Evolutionary conservation across 2,329 filamentous ascomycete species (phyloP).

Genomic region (Colletotrichum liriopes): DNA sequence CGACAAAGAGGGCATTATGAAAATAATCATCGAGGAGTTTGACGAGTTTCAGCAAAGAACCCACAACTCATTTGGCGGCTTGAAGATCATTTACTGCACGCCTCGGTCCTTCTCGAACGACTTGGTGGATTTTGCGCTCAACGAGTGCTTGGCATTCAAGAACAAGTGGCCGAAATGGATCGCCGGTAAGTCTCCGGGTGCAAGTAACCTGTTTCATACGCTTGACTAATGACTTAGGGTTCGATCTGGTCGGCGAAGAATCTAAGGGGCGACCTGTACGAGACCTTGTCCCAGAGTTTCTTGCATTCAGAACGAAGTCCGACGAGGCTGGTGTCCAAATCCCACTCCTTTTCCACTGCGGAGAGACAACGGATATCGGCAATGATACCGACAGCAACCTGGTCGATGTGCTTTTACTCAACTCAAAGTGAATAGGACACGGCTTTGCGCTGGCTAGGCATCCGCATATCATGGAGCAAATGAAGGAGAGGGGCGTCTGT

Average conservation of each 20-base stretch:
- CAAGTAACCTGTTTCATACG: too few species aligned
- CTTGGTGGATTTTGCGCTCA: conserved; percentile 66
- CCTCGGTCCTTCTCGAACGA: conserved; percentile 70
- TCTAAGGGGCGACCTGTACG: conserved; percentile 71
- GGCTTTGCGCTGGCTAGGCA: conserved; percentile 80
- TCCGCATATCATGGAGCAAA: conserved; percentile 74
- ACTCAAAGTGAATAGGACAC: conserved; percentile 80
- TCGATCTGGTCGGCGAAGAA: conserved; percentile 80
- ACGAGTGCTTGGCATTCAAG: conserved; percentile 76
- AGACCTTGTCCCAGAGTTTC: conserved; percentile 68
- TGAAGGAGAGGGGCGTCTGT: conserved; percentile 75
- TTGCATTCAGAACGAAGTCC: conserved; percentile 71
- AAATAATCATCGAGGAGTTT: conserved; percentile 71
- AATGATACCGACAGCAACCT: conserved; percentile 77
- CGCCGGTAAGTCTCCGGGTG: conserved; percentile 67
- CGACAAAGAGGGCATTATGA: conserved; percentile 72
- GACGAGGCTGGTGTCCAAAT: conserved; percentile 66
- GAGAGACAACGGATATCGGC: conserved; percentile 79
- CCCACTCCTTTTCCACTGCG: conserved; percentile 83
- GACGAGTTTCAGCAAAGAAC: conserved; percentile 59
- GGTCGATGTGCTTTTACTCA: conserved; percentile 76
- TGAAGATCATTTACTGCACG: conserved; percentile 82
- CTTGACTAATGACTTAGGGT: conserved; percentile 61
- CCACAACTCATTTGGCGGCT: conserved; percentile 68
- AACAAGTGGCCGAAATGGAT: conserved; percentile 70